These are phyloP conservation scores for Seiridium cupressi DNA, from an alignment of 2,329 filamentous ascomycete species.

Conservation along the genomic window DNA sequence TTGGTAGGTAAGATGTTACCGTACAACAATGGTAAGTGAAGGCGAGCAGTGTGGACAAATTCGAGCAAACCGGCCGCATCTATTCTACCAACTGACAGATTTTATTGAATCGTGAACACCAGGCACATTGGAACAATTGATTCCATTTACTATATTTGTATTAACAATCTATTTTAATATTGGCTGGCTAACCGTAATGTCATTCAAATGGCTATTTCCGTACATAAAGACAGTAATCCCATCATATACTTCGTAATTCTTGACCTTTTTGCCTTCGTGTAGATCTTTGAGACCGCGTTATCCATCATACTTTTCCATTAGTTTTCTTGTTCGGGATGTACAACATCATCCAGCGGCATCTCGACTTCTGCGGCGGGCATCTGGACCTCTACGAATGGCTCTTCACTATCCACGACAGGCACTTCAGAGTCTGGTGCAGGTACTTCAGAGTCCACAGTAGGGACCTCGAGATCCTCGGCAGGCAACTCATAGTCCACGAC, in stretches of 20 bases:
- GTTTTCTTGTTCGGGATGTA: background rate
- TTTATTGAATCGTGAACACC: too few relatives aligned
- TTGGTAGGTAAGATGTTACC: too few relatives aligned
- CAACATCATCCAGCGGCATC: background rate
- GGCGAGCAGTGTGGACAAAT: too few relatives aligned
- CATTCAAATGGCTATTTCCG: background rate
- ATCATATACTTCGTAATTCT: conserved; percentile 5
- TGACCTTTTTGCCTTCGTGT: background rate
- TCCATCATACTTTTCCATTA: background rate
- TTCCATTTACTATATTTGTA: background rate
- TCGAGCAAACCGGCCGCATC: too few relatives aligned
- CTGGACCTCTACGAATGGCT: background rate
- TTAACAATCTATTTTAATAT: background rate
- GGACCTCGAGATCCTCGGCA: too few relatives aligned
- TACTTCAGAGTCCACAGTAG: too few relatives aligned
- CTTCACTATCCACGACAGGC: too few relatives aligned
- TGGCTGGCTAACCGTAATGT: background rate
- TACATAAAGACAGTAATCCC: background rate
- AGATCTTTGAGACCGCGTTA: background rate
- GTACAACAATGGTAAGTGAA: too few relatives aligned
- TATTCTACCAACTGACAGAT: too few relatives aligned
- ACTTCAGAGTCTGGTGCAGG: too few relatives aligned
- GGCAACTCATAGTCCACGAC: too few relatives aligned
- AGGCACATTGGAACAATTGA: too few relatives aligned
- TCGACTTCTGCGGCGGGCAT: background rate